Evolutionary conservation across 768 basidiomycete genomes (phyloP), one percentile per base, ranked within the genome.

Genomic region (Leccinum fibrillosum): DNA sequence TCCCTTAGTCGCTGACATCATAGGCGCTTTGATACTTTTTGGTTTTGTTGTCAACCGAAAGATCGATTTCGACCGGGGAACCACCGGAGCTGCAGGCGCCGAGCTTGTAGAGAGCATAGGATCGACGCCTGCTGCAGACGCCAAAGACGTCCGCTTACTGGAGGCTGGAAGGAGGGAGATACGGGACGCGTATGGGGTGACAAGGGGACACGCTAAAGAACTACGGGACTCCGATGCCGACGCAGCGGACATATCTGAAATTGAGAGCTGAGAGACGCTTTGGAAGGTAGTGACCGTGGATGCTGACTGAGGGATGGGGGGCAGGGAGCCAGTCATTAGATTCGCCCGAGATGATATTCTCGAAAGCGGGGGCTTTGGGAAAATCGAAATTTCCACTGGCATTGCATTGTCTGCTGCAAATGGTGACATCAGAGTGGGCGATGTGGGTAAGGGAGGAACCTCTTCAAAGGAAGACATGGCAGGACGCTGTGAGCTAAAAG

Each of bases 281-380:
- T 55, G 56, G 34, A 70, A 72, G 1, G 72, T 61, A 0, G 63
- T 64, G 35, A 69, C 28, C 4, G 69, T 64, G 9, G 64, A 71
- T 1, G 71, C 71, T 7, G 72, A 71, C 21, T 64, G 66, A 34
- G 71, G 72, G 12, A 72, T 66, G 1, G 71, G 67, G 7, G 72
- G 72, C 10, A 72, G 44, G 1, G 37, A 8, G 1, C 45, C 7
- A 25, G 61, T 56, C 3, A 58, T 9, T 1, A 58, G 1, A 19
- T 62, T 69, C 4, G 54, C 55, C 26, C 65, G 58, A 1, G 72
- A 69, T 2, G 72, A 54, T 21, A 72, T 57, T 30, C 25, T 67
- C 3, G 70, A 70, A 25, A 67, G 59, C 7, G 65, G 37, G 3
- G 49, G 4, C 37, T 34, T 63, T 11, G 65, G 35, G 11, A 54